These are phyloP conservation scores for Pseudogymnoascus sp. DNA, from an alignment of 2,329 filamentous ascomycete genomes.

Conservation along the genomic window DNA sequence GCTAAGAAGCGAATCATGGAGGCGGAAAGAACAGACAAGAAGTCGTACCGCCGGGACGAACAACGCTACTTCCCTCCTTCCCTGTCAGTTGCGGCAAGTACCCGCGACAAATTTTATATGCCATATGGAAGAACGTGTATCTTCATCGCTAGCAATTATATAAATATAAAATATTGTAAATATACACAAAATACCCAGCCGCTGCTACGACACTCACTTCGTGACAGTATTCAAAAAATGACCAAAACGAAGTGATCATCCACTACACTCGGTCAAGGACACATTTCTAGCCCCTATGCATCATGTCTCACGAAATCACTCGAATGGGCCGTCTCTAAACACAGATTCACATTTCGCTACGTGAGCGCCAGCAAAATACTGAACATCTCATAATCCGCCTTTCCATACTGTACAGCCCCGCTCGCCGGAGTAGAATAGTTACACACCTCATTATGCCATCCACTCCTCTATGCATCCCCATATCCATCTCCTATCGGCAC, in stretches of 20 bases:
- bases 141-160: background rate
- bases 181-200: background rate
- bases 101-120: slow-evolving; percentile 1
- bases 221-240: background rate
- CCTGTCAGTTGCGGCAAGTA: slow-evolving; percentile 4
- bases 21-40: slow-evolving; percentile 9
- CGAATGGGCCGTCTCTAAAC: background rate
- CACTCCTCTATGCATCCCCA: background rate
- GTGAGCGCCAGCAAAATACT: background rate
- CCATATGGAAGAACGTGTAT: background rate
- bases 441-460: slow-evolving; percentile 4
- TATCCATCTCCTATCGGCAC: background rate
- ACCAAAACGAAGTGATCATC: background rate
- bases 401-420: slow-evolving; percentile 2
- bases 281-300: background rate
- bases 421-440: slow-evolving; percentile 4
- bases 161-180: background rate
- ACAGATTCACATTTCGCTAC: slow-evolving; percentile 6
- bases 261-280: background rate
- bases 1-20: slow-evolving; percentile 12
- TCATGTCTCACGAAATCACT: slow-evolving; percentile 7
- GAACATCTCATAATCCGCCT: slow-evolving; percentile 2
- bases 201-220: background rate
- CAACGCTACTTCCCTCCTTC: slow-evolving; percentile 6
- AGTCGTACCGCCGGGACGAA: slow-evolving; percentile 1